phyloP scores from a whole-genome alignment of 1,284 basidiomycete genomes.

The Volvariella volvacea region DNA sequence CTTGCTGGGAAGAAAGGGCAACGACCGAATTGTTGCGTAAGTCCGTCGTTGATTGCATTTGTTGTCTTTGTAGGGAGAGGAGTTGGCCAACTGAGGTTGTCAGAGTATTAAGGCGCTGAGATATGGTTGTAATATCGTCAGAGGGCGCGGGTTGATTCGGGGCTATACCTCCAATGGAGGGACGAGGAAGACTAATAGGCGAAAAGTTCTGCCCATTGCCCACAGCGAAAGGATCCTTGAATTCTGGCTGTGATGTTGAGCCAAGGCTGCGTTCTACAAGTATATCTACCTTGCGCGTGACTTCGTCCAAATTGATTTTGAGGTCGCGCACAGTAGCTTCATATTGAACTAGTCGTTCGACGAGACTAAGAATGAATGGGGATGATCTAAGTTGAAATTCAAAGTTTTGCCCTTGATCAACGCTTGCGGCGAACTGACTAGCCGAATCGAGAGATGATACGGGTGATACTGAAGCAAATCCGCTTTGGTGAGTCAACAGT shows the following conservation, averaged over 20 bases:
- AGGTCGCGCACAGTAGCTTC: conserved; percentile 69
- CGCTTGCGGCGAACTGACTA: conserved; percentile 46
- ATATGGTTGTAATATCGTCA: conserved; percentile 73
- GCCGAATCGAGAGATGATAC: conserved; percentile 71
- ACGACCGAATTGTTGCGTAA: conserved; percentile 36
- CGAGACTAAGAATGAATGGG: conserved; percentile 67
- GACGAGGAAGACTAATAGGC: conserved; percentile 41
- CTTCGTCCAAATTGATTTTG: conserved; percentile 64
- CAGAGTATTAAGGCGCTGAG: conserved; percentile 74
- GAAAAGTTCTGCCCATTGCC: conserved; percentile 24
- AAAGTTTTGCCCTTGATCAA: conserved; percentile 41
- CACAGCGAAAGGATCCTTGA: conserved; percentile 71
- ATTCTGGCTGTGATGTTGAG: conserved; percentile 44
- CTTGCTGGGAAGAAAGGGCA: conserved; percentile 37
- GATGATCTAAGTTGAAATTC: conserved; percentile 70
- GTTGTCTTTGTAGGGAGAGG: conserved; percentile 69
- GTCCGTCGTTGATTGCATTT: conserved; percentile 42
- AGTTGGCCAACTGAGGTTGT: conserved; percentile 86
- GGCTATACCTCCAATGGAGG: conserved; percentile 56
- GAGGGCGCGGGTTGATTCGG: conserved; percentile 58
- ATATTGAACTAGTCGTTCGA: conserved; percentile 68
- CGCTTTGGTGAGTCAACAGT: conserved; percentile 16
- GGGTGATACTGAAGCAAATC: conserved; percentile 60
- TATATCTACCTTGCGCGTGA: conserved; percentile 71
- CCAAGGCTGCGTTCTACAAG: conserved; percentile 61